Conservation (phyloP, 164 flowering plant species). For the Magnolia sinica region DNA sequence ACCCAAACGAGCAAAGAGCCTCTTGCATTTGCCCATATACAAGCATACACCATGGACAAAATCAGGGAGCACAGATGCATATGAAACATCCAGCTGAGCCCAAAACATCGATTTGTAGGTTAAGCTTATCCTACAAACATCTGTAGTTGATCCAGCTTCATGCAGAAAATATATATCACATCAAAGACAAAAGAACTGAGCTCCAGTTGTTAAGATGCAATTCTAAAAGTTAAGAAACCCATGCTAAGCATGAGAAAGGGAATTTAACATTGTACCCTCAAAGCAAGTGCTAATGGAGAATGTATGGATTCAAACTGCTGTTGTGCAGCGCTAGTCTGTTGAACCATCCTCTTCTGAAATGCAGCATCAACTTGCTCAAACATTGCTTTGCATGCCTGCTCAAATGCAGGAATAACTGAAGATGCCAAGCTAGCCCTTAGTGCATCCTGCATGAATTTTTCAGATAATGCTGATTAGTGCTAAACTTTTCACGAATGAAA, state of each 20-base stretch:
- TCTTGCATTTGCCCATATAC: too few relatives aligned
- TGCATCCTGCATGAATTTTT: slow-evolving; percentile 50
- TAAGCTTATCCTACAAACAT: too few relatives aligned
- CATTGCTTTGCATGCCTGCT: slow-evolving; percentile 84
- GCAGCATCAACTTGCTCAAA: slow-evolving; percentile 91
- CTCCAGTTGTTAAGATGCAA: too few relatives aligned
- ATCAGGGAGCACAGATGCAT: neutral
- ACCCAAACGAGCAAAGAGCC: neutral
- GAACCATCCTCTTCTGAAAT: slow-evolving; percentile 79
- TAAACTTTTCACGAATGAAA: too few relatives aligned
- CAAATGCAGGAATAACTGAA: slow-evolving; percentile 83
- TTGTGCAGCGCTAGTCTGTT: slow-evolving; percentile 63
- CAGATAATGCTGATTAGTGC: neutral
- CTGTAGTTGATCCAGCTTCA: too few relatives aligned
- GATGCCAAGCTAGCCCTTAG: slow-evolving; percentile 69
- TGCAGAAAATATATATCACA: too few relatives aligned
- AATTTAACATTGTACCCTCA: slow-evolving; percentile 52
- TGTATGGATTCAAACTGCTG: slow-evolving; percentile 73
- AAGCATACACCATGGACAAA: neutral
- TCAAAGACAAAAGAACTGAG: too few relatives aligned
- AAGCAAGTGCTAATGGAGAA: slow-evolving; percentile 67
- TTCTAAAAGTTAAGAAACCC: too few relatives aligned
- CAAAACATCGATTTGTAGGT: too few relatives aligned
- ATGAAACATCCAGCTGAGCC: neutral
- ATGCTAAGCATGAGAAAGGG: neutral